Base-by-base conservation (phyloP, 192 early-diverging fungal species). In the Entrophospora sp. region DNA sequence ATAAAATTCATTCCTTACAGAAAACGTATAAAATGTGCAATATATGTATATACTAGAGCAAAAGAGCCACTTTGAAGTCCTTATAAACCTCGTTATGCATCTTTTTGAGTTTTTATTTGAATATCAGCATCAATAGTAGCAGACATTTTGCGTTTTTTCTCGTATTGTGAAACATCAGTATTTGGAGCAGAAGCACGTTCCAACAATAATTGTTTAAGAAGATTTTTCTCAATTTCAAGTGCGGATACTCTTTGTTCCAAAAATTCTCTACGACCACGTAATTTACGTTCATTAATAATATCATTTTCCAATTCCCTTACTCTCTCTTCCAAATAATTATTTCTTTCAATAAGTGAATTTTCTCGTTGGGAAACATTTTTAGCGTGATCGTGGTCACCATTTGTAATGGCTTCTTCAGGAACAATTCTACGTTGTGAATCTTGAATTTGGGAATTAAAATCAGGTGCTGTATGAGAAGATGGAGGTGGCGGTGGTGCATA, bases 201-300 rank as follows among this genome's bases (percentile, higher is more conserved):
- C 36, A 65, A 42, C 13, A 65, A 27, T 13, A 65, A 24, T 16
- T 34, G 14, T 28, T 65, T 65, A 8, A 65, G 31, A 53, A 65
- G 63, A 37, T 49, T 65, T 65, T 65, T 65, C 63, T 65, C 63
- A 38, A 65, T 65, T 25, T 65, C 63, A 27, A 65, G 63, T 38
- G 35, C 63, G 1, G 8, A 52, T 3, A 65, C 48, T 53, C 36
- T 36, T 52, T 32, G 6, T 32, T 63, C 61, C 18, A 63, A 28
- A 63, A 20, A 63, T 34, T 63, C 61, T 18, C 61, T 13, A 28
- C 34, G 34, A 28, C 8, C 36, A 16, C 34, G 63, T 28, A 18
- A 22, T 53, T 52, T 65, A 38, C 63, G 63, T 16, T 65, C 63
- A 28, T 52, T 49, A 53, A 46, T 46, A 38, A 65, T 31, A 38